phyloP scores from a whole-genome alignment of 768 basidiomycete species.

The Mycena sanguinolenta region DNA sequence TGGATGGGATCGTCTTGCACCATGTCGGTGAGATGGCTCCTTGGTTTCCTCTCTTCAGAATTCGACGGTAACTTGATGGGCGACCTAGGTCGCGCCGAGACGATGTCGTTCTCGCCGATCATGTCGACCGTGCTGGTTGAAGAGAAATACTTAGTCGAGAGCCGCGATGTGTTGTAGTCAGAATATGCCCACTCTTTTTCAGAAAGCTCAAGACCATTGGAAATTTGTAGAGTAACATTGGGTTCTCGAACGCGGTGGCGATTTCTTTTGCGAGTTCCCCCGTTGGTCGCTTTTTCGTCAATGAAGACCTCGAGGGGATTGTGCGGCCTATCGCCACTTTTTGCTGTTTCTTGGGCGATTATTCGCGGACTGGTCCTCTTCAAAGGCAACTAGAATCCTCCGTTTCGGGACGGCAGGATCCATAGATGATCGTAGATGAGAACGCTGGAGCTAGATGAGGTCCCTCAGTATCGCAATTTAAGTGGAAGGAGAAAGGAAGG shows the following conservation, averaged over 20 bases:
- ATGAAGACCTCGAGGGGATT: not conserved
- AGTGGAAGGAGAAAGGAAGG: no score
- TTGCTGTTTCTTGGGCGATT: not conserved
- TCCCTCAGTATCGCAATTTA: no score
- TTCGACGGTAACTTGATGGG: not conserved
- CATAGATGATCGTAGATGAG: no score
- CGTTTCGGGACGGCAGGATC: not conserved
- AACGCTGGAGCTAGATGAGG: no score
- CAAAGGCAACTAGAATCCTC: not conserved
- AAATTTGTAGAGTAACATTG: not conserved
- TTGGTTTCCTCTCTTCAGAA: no score
- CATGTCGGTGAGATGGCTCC: not conserved
- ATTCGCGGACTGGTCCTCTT: not conserved
- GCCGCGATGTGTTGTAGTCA: not conserved
- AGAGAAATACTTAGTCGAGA: not conserved
- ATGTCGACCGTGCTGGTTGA: not conserved
- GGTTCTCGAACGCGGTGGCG: not conserved
- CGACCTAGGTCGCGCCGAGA: conserved; percentile 27
- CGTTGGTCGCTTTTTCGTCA: not conserved
- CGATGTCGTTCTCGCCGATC: conserved; percentile 34
- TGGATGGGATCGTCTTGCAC: not conserved
- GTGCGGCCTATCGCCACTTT: not conserved
- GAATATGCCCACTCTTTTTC: not conserved
- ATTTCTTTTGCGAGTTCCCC: not conserved
- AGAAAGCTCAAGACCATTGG: not conserved